phyloP scores from a whole-genome alignment of 2,329 filamentous ascomycete genomes.

The Dothidotthia symphoricarpi region DNA sequence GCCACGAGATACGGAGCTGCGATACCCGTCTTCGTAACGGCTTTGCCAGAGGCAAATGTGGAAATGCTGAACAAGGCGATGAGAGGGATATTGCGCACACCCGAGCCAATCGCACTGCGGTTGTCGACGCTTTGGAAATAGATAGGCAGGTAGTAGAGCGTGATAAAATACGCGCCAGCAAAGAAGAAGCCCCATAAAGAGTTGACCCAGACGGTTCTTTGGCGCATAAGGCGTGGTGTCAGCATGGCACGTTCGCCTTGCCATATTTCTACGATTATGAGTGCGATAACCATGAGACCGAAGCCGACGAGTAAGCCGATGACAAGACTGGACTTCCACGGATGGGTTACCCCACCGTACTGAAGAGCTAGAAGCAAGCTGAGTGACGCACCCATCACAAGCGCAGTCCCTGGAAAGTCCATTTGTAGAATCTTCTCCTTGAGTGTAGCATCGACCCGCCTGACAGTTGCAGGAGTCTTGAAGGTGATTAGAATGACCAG shows the following conservation, averaged over 20 bases:
- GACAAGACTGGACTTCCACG: conserved; percentile 39
- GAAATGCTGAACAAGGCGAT: conserved; percentile 31
- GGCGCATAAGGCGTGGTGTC: conserved; percentile 39
- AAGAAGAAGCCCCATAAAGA: conserved; percentile 41
- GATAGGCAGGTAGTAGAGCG: conserved; percentile 50
- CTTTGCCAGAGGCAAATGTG: conserved; percentile 38
- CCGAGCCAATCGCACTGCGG: conserved; percentile 37
- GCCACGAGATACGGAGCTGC: conserved; percentile 37
- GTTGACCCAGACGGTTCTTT: conserved; percentile 38
- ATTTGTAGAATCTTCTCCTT: conserved; percentile 46
- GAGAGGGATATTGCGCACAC: conserved; percentile 46
- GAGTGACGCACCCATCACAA: conserved; percentile 43
- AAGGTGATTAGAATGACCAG: conserved; percentile 44
- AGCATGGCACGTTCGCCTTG: conserved; percentile 46
- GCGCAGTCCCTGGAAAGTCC: conserved; percentile 45
- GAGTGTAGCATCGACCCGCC: conserved; percentile 18
- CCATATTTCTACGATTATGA: conserved; percentile 39
- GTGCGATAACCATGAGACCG: conserved; percentile 36
- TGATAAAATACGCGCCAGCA: conserved; percentile 37
- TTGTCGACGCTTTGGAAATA: conserved; percentile 49
- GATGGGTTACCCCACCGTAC: conserved; percentile 40
- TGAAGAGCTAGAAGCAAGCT: conserved; percentile 50
- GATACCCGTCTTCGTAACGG: conserved; percentile 33
- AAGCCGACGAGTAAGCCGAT: conserved; percentile 50
- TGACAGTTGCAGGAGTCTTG: conserved; percentile 30